Conservation (phyloP, 495 filamentous ascomycete genomes). For the Entonaema liquescens region DNA sequence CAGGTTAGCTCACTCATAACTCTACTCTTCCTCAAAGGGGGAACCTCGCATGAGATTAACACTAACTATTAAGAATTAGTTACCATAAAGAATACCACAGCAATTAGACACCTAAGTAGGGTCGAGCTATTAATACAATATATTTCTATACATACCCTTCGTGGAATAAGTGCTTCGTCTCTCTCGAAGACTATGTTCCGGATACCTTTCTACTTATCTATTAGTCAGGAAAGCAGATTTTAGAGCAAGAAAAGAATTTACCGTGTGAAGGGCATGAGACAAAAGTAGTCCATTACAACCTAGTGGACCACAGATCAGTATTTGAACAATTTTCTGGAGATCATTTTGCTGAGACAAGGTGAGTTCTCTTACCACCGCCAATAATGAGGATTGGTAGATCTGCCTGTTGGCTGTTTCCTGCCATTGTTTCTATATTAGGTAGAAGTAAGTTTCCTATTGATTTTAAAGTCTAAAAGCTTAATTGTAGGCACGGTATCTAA, state of each 20-base stretch:
- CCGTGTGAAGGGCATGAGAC: constrained; percentile 36
- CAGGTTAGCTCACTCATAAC: not conserved
- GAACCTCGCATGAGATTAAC: not conserved
- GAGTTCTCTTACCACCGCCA: constrained; percentile 38
- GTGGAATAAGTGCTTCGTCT: constrained; percentile 47
- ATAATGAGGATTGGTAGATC: constrained; percentile 43
- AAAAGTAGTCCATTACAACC: constrained; percentile 43
- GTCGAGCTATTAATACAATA: not conserved
- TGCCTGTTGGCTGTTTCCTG: constrained; percentile 4
- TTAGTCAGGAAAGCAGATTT: not conserved
- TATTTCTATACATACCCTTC: constrained; percentile 16
- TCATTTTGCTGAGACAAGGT: not conserved
- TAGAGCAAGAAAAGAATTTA: not conserved
- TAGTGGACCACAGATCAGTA: constrained; percentile 3
- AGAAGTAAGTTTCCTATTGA: not conserved
- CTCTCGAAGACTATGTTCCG: constrained; percentile 60
- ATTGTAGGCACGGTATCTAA: not conserved
- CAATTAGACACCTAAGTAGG: not conserved
- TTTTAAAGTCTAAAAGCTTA: not conserved
- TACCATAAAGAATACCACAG: not conserved
- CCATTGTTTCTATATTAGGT: constrained; percentile 10
- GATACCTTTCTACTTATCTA: constrained; percentile 55
- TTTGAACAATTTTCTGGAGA: not conserved
- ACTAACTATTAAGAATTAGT: not conserved
- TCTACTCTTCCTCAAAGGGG: not conserved